Percentiles rank a stretch among this genome's conserved stretches.
Conservation (phyloP, 2,329 filamentous ascomycete species). For the Ophiocordyceps sinensis region DNA sequence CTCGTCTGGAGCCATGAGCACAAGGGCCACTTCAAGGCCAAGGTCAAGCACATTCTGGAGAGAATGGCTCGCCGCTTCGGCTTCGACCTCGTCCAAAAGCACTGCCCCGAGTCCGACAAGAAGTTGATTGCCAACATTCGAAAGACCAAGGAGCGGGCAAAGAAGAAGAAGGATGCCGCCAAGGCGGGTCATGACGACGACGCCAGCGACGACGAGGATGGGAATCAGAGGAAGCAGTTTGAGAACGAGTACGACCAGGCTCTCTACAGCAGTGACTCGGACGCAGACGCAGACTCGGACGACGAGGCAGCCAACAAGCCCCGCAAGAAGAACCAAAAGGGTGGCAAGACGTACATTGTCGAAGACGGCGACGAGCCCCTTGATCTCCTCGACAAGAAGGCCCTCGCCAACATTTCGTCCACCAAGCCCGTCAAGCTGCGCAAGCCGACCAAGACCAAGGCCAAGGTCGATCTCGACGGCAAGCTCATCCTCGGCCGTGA, state of each 20-base stretch:
- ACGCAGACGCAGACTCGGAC: conserved; percentile 35
- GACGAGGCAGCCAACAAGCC: conserved; percentile 35
- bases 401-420: conserved; percentile 83
- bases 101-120: conserved; percentile 72
- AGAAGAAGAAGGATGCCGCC: conserved; percentile 68
- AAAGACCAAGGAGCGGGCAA: conserved; percentile 82
- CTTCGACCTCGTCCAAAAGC: conserved; percentile 60
- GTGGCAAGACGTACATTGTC: conserved; percentile 69
- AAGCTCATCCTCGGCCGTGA: conserved; percentile 62
- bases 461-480: conserved; percentile 60
- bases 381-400: conserved; percentile 78
- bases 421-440: conserved; percentile 62
- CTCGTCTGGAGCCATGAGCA: conserved; percentile 97
- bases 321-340: conserved; percentile 40
- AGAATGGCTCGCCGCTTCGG: conserved; percentile 87
- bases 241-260: conserved; percentile 92
- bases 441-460: conserved; percentile 42
- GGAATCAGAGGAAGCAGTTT: conserved; percentile 44
- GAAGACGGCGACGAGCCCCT: conserved; percentile 92
- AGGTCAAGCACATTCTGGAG: conserved; percentile 96
- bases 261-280: conserved; percentile 70
- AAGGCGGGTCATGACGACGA: conserved; percentile 40
- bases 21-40: conserved; percentile 90
- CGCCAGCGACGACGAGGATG: conserved; percentile 30
- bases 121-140: conserved; percentile 91